phyloP scores from a whole-genome alignment of 768 basidiomycete genomes.

The Dacryopinax primogenitus region DNA sequence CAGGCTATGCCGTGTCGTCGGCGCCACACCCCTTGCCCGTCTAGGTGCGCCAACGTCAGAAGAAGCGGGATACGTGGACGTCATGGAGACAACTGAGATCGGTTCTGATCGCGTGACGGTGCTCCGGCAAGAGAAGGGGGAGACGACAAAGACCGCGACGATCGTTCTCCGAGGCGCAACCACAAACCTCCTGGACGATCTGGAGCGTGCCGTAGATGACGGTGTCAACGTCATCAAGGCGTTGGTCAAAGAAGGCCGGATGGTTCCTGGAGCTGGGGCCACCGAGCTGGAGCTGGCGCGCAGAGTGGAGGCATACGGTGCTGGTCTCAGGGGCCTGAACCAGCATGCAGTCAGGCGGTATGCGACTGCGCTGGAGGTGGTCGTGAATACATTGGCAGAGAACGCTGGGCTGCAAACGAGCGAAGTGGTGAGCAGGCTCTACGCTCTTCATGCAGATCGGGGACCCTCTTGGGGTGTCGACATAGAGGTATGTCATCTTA shows the following conservation, averaged over 20 bases:
- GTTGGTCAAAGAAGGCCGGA: constrained; percentile 72
- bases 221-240: constrained; percentile 94
- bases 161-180: constrained; percentile 94
- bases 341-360: constrained; percentile 91
- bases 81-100: constrained; percentile 91
- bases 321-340: constrained; percentile 73
- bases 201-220: constrained; percentile 92
- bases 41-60: constrained; percentile 92
- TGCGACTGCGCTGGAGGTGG: constrained; percentile 78
- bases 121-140: constrained; percentile 64
- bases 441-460: constrained; percentile 75
- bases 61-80: constrained; percentile 85
- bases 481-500: constrained; percentile 49
- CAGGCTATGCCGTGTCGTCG: constrained; percentile 84
- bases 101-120: constrained; percentile 98
- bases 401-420: constrained; percentile 86
- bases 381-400: constrained; percentile 86
- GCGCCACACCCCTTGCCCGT: constrained; percentile 90
- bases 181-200: constrained; percentile 83
- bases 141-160: constrained; percentile 80
- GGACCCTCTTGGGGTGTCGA: constrained; percentile 76
- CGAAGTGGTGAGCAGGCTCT: constrained; percentile 76
- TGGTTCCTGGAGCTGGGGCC: constrained; percentile 91
- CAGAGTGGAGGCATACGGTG: constrained; percentile 74
- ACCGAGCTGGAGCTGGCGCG: constrained; percentile 85